Conservation (phyloP, 2,329 filamentous ascomycete genomes). For the Neonectria hederae region DNA sequence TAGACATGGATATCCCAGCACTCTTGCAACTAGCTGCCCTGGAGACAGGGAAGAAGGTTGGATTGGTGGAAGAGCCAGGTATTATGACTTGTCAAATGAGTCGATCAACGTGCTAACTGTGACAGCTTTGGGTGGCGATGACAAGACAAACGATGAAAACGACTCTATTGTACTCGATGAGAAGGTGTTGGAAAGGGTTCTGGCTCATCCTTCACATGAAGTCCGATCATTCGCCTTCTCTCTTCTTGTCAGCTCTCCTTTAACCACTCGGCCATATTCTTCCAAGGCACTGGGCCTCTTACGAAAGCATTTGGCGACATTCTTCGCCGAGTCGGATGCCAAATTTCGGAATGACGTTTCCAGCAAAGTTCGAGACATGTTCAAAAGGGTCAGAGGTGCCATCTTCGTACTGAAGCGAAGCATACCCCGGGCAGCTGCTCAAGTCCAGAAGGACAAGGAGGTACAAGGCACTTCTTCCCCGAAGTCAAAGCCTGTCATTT, state of each 20-base stretch:
- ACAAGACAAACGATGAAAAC: constrained; percentile 30
- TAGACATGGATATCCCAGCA: constrained; percentile 61
- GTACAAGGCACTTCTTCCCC: constrained; percentile 6
- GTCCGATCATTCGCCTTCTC: constrained; percentile 85
- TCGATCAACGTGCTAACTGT: constrained; percentile 28
- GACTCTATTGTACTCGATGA: constrained; percentile 50
- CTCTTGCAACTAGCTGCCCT: constrained; percentile 73
- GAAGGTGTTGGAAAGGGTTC: constrained; percentile 60
- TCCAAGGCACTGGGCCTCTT: constrained; percentile 69
- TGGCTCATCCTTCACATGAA: constrained; percentile 66
- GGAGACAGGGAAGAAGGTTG: constrained; percentile 75
- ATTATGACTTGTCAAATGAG: constrained; percentile 21
- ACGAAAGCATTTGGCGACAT: constrained; percentile 70
- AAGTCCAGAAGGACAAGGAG: constrained; percentile 46
- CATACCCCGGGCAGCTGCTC: constrained; percentile 49
- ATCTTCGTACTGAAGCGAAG: constrained; percentile 64
- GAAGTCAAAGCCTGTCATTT: constrained; percentile 46
- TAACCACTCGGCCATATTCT: constrained; percentile 78
- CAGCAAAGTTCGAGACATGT: constrained; percentile 77
- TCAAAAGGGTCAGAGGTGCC: constrained; percentile 77
- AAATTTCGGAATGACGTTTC: constrained; percentile 86
- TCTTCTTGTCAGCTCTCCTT: constrained; percentile 78
- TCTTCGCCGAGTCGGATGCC: constrained; percentile 86
- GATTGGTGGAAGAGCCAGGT: constrained; percentile 75
- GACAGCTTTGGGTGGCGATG: constrained; percentile 41